Conservation (phyloP, 2,329 filamentous ascomycete genomes). For the Ustilaginoidea virens region DNA sequence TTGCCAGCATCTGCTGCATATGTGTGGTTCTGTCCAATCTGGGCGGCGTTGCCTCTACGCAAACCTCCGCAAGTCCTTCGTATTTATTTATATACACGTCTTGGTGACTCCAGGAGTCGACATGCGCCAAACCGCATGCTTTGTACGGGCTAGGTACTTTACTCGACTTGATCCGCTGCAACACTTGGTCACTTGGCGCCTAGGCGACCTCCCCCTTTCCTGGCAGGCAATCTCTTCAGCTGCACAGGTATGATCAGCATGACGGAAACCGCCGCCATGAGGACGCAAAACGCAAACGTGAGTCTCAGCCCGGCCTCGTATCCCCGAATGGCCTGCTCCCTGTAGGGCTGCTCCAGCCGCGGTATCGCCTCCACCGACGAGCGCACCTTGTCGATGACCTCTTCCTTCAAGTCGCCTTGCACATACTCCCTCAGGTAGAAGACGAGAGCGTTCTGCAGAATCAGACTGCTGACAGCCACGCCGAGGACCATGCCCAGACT, state of each 20-base stretch:
- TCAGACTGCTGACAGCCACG: constrained; percentile 54
- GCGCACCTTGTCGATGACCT: constrained; percentile 36
- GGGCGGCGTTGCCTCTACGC: too few relatives aligned
- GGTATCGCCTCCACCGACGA: constrained; percentile 38
- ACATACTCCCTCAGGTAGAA: constrained; percentile 44
- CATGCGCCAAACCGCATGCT: too few relatives aligned
- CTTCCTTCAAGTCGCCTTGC: constrained; percentile 38
- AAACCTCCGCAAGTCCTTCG: too few relatives aligned
- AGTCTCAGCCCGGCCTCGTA: constrained; percentile 36
- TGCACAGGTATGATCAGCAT: constrained; percentile 33
- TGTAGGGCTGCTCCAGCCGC: constrained; percentile 26
- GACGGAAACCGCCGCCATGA: constrained; percentile 31
- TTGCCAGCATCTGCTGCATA: too few relatives aligned
- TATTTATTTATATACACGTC: too few relatives aligned
- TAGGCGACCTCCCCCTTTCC: constrained; percentile 18
- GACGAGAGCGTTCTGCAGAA: constrained; percentile 56
- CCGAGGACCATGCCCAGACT: constrained; percentile 58
- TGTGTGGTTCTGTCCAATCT: too few relatives aligned
- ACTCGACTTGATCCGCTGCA: too few relatives aligned
- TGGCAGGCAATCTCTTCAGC: constrained; percentile 34
- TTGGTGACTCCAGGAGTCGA: too few relatives aligned
- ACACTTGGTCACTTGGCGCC: background rate
- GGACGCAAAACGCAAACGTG: constrained; percentile 27
- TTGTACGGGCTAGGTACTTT: too few relatives aligned
- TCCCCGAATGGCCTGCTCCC: constrained; percentile 37